Percentiles rank a stretch among this genome's conserved stretches.
phyloP scores from a whole-genome alignment of 305 asterid genomes.

The Coffea humblotiana region DNA sequence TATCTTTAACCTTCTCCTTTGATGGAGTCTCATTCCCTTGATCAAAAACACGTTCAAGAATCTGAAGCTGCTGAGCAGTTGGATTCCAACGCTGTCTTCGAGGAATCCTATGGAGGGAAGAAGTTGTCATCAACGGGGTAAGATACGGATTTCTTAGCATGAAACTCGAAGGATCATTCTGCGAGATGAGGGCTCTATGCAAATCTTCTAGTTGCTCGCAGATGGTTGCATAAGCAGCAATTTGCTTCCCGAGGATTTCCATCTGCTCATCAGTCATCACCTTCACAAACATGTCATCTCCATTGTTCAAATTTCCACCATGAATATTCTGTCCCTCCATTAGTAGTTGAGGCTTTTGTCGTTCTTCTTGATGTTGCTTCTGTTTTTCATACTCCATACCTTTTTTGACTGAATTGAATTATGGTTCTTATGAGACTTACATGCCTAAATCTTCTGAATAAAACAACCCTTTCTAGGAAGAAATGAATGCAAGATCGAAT shows the following conservation, averaged over 20 bases:
- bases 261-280: constrained; percentile 91
- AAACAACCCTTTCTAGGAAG: too few species aligned
- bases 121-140: constrained; percentile 49
- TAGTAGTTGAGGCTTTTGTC: constrained; percentile 29
- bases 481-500: too few species aligned
- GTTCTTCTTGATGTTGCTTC: not conserved
- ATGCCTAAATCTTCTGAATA: too few species aligned
- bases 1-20: constrained; percentile 79
- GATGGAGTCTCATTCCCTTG: constrained; percentile 82
- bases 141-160: constrained; percentile 64
- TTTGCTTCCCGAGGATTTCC: constrained; percentile 78
- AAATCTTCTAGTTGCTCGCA: constrained; percentile 43
- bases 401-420: too few species aligned
- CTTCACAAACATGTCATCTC: constrained; percentile 58
- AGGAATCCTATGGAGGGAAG: constrained; percentile 52
- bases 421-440: too few species aligned
- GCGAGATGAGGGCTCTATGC: constrained; percentile 8
- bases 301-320: constrained; percentile 27
- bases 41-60: constrained; percentile 69
- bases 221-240: constrained; percentile 69
- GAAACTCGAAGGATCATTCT: constrained; percentile 60
- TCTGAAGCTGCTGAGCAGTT: constrained; percentile 73
- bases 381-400: constrained; percentile 66
- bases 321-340: constrained; percentile 37
- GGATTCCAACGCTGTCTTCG: constrained; percentile 94